Base-by-base conservation (phyloP, 768 basidiomycete genomes). In the Kwoniella heveanensis region DNA sequence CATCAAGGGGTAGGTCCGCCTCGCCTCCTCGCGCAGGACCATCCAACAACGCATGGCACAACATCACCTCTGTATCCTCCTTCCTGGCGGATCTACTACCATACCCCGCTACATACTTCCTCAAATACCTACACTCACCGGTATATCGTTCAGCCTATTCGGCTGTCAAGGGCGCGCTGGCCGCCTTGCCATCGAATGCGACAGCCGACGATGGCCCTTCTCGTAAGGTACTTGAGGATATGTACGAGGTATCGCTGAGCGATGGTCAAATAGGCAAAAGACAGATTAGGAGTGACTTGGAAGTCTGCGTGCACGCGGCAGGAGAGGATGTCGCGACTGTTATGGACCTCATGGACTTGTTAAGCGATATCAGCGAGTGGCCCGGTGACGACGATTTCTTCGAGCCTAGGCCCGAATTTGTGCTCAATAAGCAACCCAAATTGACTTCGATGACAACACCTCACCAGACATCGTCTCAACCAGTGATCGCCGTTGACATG, bases 281-380 rank as follows among this genome's bases (percentile, higher is more conserved):
- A 46, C 13, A 46, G 15, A 22, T 59, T 17, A 19, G 49, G 10
- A 56, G 68, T 37, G 76, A 77, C 65, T 49, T 77, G 21, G 70
- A 71, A 39, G 52, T 77, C 12, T 77, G 77, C 26, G 60, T 71
- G 24, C 62, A 65, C 29, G 71, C 68, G 4, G 62, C 71, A 4
- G 65, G 70, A 17, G 65, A 67, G 3, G 75, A 79, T 47, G 63
- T 79, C 7, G 60, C 72, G 1, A 66, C 52, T 1, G 75, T 75
- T 0, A 70, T 79, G 63, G 73, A 79, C 54, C 69, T 79, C 19
- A 69, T 72, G 62, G 71, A 74, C 22, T 50, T 75, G 1, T 50
- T 79, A 54, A 64, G 59, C 19, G 78, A 78, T 46, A 66, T 75
- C 32, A 63, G 59, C 39, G 54, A 64, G 27, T 75, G 71, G 73